Percentiles rank a stretch among this genome's conserved stretches.
Evolutionary conservation across 1,284 basidiomycete genomes (phyloP).

Genomic region (Irpex sp.): DNA sequence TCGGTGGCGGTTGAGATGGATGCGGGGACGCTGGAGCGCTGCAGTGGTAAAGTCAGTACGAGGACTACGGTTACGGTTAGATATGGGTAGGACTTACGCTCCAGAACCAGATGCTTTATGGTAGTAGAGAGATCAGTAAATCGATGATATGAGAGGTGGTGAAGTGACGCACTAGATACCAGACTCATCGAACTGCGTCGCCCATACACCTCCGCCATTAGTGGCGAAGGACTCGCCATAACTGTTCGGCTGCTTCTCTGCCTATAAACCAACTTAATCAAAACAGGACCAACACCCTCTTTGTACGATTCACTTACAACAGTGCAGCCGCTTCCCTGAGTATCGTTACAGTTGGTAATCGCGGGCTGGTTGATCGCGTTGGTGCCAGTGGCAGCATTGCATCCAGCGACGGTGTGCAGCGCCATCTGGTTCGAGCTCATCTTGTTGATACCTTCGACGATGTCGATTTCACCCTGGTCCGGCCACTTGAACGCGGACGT

Average conservation of each 20-base stretch:
- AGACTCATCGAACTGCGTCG: slow-evolving; percentile 51
- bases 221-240: slow-evolving; percentile 48
- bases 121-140: neutral
- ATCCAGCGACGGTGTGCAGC: slow-evolving; percentile 37
- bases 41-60: neutral
- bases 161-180: slow-evolving; percentile 26
- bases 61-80: too few species aligned
- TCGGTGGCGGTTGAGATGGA: slow-evolving; percentile 21
- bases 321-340: slow-evolving; percentile 44
- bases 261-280: neutral
- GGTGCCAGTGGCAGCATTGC: slow-evolving; percentile 23
- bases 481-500: slow-evolving; percentile 47
- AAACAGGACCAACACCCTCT: neutral
- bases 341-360: slow-evolving; percentile 32
- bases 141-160: neutral
- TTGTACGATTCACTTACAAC: slow-evolving; percentile 24
- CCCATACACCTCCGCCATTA: slow-evolving; percentile 61
- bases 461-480: slow-evolving; percentile 46
- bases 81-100: slow-evolving; percentile 34
- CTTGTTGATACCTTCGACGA: slow-evolving; percentile 38
- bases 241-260: slow-evolving; percentile 39
- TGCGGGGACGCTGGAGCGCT: slow-evolving; percentile 37
- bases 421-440: slow-evolving; percentile 40
- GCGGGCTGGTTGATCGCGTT: slow-evolving; percentile 31
- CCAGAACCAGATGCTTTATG: slow-evolving; percentile 63